Evolutionary conservation across 345 rosid species (phyloP).

Genomic region (Boechera divaricarpa): DNA sequence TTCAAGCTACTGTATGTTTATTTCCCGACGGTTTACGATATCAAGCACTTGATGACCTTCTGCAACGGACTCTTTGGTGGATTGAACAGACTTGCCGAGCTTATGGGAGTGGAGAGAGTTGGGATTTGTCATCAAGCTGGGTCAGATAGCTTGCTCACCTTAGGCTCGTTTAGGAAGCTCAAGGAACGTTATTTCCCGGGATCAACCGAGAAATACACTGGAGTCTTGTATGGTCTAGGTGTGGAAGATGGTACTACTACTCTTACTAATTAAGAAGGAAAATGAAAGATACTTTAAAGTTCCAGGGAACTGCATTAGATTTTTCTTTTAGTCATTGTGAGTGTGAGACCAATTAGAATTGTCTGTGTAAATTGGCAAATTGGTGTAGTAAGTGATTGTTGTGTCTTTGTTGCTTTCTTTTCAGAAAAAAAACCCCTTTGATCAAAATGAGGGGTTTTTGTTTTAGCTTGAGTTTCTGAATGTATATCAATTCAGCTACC

Average conservation of each 20-base stretch:
- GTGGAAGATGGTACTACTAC: slow-evolving; percentile 68
- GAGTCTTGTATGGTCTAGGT: slow-evolving; percentile 89
- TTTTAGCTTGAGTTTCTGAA: slow-evolving; percentile 52
- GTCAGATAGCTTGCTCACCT: slow-evolving; percentile 90
- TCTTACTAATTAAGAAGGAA: slow-evolving; percentile 50
- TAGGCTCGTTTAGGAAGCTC: slow-evolving; percentile 84
- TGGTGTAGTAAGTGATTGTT: slow-evolving; percentile 64
- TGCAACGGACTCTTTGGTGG: slow-evolving; percentile 90
- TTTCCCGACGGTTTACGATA: slow-evolving; percentile 78
- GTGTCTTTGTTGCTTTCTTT: slow-evolving; percentile 47
- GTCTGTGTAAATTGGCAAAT: slow-evolving; percentile 69
- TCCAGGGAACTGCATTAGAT: slow-evolving; percentile 45
- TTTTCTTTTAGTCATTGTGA: slow-evolving; percentile 62
- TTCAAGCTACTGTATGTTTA: slow-evolving; percentile 64
- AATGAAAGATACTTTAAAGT: slow-evolving; percentile 15
- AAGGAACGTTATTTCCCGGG: slow-evolving; percentile 78
- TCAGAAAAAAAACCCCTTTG: slow-evolving; percentile 52
- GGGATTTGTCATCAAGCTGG: slow-evolving; percentile 91
- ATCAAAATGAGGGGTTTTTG: slow-evolving; percentile 56
- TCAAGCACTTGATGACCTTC: slow-evolving; percentile 90
- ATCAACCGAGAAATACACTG: slow-evolving; percentile 71
- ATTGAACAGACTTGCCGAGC: slow-evolving; percentile 85
- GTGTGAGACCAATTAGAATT: slow-evolving; percentile 56
- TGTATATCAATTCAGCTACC: slow-evolving; percentile 78
- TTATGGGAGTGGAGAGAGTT: slow-evolving; percentile 86